Percentiles rank a stretch among this genome's conserved stretches.
Conservation (phyloP, 2,329 filamentous ascomycete genomes). For the Colletotrichum trifolii region DNA sequence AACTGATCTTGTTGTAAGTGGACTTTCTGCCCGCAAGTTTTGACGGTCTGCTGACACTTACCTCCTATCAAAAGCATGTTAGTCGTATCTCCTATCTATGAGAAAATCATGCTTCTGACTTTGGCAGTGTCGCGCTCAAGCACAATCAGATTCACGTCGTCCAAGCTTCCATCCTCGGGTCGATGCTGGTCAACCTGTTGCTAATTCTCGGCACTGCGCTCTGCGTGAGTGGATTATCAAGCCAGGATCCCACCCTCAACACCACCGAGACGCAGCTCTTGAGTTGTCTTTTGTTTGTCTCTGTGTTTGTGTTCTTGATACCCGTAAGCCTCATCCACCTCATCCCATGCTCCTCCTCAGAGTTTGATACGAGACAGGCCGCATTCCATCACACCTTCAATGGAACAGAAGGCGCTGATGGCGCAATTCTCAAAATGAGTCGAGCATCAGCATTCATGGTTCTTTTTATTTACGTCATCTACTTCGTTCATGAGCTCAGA, state of each 20-base stretch:
- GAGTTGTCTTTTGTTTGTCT: slow-evolving; percentile 50
- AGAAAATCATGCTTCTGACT: slow-evolving; percentile 32
- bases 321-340: slow-evolving; percentile 42
- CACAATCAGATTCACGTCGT: slow-evolving; percentile 78
- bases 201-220: slow-evolving; percentile 83
- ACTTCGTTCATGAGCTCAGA: slow-evolving; percentile 79
- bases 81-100: too few relatives aligned
- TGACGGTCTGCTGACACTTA: too few relatives aligned
- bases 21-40: slow-evolving; percentile 18
- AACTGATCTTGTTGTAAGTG: slow-evolving; percentile 68
- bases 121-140: slow-evolving; percentile 58
- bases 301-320: slow-evolving; percentile 51
- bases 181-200: slow-evolving; percentile 80
- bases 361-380: slow-evolving; percentile 42
- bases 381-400: slow-evolving; percentile 64
- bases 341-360: neutral
- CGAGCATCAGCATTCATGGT: slow-evolving; percentile 82
- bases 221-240: slow-evolving; percentile 74
- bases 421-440: slow-evolving; percentile 76
- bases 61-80: too few relatives aligned
- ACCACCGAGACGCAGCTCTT: slow-evolving; percentile 48
- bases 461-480: slow-evolving; percentile 76
- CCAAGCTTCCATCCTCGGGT: slow-evolving; percentile 80
- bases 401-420: slow-evolving; percentile 65
- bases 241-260: slow-evolving; percentile 66